These are phyloP conservation scores for Tuber indicum DNA, from an alignment of 495 filamentous ascomycete species.

Conservation along the genomic window DNA sequence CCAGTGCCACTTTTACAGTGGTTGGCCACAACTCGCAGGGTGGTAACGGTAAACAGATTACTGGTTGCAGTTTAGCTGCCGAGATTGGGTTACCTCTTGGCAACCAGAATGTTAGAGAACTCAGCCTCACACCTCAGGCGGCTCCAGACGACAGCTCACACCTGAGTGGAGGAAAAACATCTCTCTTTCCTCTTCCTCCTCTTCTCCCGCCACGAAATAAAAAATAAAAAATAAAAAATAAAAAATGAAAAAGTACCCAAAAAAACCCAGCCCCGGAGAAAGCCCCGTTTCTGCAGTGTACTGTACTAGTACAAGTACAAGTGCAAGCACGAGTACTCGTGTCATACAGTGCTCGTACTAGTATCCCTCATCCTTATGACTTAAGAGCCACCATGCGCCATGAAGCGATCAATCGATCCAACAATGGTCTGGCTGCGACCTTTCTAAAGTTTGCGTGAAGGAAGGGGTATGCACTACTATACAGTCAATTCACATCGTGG, in stretches of 20 bases:
- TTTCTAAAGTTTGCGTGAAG: background rate
- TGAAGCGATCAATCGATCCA: background rate
- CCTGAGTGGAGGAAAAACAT: background rate
- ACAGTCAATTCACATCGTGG: background rate
- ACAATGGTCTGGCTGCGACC: background rate
- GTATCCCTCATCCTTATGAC: background rate
- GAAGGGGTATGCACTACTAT: background rate
- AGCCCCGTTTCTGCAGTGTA: no score
- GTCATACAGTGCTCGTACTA: no score
- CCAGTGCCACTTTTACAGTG: background rate
- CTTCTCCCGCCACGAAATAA: background rate
- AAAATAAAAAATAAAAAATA: background rate
- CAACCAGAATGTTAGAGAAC: background rate
- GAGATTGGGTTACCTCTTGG: background rate
- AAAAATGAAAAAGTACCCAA: background rate
- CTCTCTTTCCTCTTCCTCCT: background rate
- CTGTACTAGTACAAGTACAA: no score
- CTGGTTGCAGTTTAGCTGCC: background rate
- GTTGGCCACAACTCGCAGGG: background rate
- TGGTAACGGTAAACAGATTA: conserved; percentile 1
- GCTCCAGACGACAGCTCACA: background rate
- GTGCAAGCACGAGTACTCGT: no score
- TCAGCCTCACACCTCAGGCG: background rate
- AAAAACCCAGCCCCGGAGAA: background rate
- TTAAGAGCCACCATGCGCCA: background rate